These are phyloP conservation scores for Hanseniaspora guilliermondii DNA, from an alignment of 805 yeast species.

Conservation along the genomic window DNA sequence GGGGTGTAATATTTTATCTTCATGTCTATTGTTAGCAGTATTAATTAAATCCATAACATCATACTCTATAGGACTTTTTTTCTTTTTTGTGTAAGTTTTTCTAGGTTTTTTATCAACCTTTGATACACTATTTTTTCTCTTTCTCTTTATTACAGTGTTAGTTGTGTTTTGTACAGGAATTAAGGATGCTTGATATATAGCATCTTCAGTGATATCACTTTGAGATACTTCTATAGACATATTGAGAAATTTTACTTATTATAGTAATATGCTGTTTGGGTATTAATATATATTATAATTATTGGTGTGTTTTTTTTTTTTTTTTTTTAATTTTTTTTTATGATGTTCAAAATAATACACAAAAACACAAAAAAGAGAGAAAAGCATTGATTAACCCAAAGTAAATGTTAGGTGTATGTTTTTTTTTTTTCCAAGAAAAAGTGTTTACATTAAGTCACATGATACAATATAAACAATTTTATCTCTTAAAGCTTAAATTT, in stretches of 20 bases:
- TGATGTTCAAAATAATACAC: too few relatives aligned
- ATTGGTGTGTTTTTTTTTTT: not conserved
- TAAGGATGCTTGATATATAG: not conserved
- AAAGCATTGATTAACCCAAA: too few relatives aligned
- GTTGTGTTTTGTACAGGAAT: not conserved
- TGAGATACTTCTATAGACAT: not conserved
- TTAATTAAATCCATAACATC: not conserved
- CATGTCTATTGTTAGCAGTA: not conserved
- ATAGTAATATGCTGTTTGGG: too few relatives aligned
- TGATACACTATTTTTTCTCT: slow-evolving; percentile 18
- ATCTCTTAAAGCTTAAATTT: too few relatives aligned
- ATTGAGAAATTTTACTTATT: too few relatives aligned
- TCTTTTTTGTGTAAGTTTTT: slow-evolving; percentile 15
- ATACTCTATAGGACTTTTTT: slow-evolving; percentile 11
- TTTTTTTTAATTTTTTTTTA: not conserved
- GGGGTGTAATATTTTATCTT: not conserved
- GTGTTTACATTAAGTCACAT: not conserved
- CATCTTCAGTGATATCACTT: not conserved
- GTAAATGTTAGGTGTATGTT: not conserved
- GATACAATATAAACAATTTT: not conserved
- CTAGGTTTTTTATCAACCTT: not conserved
- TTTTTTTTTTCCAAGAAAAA: too few relatives aligned
- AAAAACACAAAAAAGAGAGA: too few relatives aligned
- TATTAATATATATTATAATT: too few relatives aligned
- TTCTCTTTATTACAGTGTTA: slow-evolving; percentile 16